These are phyloP conservation scores for Melianthus villosus DNA, from an alignment of 441 rosid genomes.

Conservation along the genomic window DNA sequence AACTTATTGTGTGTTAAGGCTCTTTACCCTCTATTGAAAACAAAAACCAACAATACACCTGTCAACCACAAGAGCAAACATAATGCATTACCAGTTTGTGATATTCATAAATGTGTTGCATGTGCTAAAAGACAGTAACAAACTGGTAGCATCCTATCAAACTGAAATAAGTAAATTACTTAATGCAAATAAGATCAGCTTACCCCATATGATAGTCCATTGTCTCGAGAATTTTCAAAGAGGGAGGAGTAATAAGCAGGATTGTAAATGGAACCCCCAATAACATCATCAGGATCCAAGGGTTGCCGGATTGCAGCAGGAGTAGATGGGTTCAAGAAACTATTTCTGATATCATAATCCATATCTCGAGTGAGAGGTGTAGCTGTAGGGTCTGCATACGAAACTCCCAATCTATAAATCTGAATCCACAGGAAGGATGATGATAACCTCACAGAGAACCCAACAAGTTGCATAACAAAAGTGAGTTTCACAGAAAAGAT, in stretches of 20 bases:
- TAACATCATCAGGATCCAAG: slow-evolving; percentile 37
- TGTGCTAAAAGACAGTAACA: no score
- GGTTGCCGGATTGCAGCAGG: slow-evolving; percentile 28
- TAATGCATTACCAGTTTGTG: no score
- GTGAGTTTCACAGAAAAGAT: slow-evolving; percentile 67
- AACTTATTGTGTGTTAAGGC: no score
- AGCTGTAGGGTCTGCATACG: slow-evolving; percentile 21
- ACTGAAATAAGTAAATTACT: no score
- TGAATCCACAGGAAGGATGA: slow-evolving; percentile 85
- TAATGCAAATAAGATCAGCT: no score
- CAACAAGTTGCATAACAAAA: slow-evolving; percentile 66
- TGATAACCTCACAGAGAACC: slow-evolving; percentile 53
- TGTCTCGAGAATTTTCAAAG: slow-evolving; percentile 43
- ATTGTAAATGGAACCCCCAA: slow-evolving; percentile 65
- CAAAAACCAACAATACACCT: no score
- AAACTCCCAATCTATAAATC: slow-evolving; percentile 68
- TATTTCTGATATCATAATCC: slow-evolving; percentile 59
- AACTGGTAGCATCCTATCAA: no score
- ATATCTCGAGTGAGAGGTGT: slow-evolving; percentile 39
- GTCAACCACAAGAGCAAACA: no score
- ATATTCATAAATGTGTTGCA: no score
- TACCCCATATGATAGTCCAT: no score
- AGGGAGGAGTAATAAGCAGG: slow-evolving; percentile 64
- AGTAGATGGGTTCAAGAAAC: slow-evolving; percentile 47
- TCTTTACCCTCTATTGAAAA: no score